A percentile compares a stretch with the other conserved stretches of the same genome.
Evolutionary conservation across 2,329 filamentous ascomycete species (phyloP).

Genomic region (Immersiporthe knoxdaviesiana): DNA sequence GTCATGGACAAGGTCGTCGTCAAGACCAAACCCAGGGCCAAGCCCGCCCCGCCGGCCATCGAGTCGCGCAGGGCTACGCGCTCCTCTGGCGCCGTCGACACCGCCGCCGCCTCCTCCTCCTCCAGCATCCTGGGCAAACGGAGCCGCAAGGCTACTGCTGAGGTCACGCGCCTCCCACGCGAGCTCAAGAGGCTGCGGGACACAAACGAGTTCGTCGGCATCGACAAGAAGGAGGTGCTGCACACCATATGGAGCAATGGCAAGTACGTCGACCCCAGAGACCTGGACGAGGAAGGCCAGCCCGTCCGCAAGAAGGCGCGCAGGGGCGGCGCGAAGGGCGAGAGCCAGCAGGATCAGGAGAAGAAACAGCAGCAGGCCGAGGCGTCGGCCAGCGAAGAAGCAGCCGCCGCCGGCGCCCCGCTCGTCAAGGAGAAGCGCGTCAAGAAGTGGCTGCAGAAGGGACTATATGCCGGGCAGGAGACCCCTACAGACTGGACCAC

Average conservation of each 20-base stretch:
- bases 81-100: conserved; percentile 45
- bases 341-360: not conserved
- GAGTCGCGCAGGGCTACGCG: conserved; percentile 50
- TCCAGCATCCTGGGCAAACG: conserved; percentile 63
- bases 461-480: conserved; percentile 84
- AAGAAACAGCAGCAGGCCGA: conserved; percentile 1
- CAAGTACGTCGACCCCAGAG: conserved; percentile 56
- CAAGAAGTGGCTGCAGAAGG: conserved; percentile 81
- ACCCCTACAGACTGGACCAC: conserved; percentile 51
- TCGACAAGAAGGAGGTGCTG: conserved; percentile 61
- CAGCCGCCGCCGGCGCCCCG: conserved; percentile 41
- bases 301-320: conserved; percentile 43
- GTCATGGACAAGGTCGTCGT: not conserved
- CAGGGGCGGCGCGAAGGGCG: conserved; percentile 32
- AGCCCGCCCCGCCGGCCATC: conserved; percentile 30
- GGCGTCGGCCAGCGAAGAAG: conserved; percentile 28
- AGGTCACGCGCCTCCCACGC: conserved; percentile 52
- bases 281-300: conserved; percentile 42
- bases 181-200: conserved; percentile 64
- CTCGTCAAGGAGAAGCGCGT: conserved; percentile 49
- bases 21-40: conserved; percentile 29
- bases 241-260: conserved; percentile 68
- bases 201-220: conserved; percentile 63
- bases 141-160: conserved; percentile 57
- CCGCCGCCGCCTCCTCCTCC: conserved; percentile 39